Conservation (phyloP, 805 yeast species). For the Torulaspora microellipsoides region DNA sequence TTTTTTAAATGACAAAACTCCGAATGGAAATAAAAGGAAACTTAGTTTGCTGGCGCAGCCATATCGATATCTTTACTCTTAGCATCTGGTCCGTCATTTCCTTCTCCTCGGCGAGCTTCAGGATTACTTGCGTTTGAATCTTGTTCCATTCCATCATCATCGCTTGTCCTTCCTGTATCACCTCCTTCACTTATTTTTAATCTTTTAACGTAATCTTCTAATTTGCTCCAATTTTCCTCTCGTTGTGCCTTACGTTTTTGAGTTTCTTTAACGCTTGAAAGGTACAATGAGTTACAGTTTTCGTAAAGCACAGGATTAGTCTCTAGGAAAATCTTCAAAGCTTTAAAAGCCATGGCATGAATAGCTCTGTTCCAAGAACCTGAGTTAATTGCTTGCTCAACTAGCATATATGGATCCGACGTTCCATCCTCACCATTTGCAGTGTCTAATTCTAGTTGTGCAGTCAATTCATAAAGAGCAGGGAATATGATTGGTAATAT, state of each 20-base stretch:
- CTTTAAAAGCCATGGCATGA: constrained; percentile 84
- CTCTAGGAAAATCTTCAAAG: constrained; percentile 87
- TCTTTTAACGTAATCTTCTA: constrained; percentile 54
- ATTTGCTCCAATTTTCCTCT: constrained; percentile 64
- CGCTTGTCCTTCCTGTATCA: background rate
- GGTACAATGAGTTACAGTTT: constrained; percentile 84
- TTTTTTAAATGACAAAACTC: too few relatives aligned
- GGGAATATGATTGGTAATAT: constrained; percentile 90
- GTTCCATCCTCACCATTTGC: constrained; percentile 27
- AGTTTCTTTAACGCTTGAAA: constrained; percentile 73
- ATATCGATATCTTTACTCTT: too few relatives aligned
- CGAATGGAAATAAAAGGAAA: too few relatives aligned
- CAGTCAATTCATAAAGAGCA: constrained; percentile 77
- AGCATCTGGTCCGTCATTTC: too few relatives aligned
- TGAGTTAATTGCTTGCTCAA: constrained; percentile 39
- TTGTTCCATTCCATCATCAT: background rate
- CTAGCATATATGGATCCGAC: constrained; percentile 36
- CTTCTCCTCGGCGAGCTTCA: too few relatives aligned
- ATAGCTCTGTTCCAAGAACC: constrained; percentile 93
- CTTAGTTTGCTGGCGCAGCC: too few relatives aligned
- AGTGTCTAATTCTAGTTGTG: constrained; percentile 35
- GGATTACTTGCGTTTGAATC: background rate
- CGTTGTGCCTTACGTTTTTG: constrained; percentile 57
- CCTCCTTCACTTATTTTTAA: constrained; percentile 19
- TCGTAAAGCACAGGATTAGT: constrained; percentile 87